A percentile compares a stretch with the other conserved stretches of the same genome.
These are phyloP conservation scores for Kazachstania sp. DNA, from an alignment of 1,139 yeast genomes.

Conservation along the genomic window DNA sequence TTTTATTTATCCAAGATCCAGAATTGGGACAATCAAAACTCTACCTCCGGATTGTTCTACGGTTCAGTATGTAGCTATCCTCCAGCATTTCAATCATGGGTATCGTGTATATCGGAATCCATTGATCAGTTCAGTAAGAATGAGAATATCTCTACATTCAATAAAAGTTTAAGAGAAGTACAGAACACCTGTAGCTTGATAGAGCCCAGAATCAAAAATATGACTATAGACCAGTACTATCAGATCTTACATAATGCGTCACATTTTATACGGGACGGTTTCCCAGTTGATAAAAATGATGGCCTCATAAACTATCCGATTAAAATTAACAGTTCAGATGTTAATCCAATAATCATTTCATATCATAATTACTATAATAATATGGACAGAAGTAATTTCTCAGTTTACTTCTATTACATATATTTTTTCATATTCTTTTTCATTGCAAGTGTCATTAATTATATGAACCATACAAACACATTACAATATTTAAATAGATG, in stretches of 20 bases:
- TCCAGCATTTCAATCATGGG: slow-evolving; percentile 20
- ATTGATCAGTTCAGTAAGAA: slow-evolving; percentile 5
- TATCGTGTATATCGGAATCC: slow-evolving; percentile 15
- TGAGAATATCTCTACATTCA: slow-evolving; percentile 6
- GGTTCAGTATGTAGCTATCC: slow-evolving; percentile 13
- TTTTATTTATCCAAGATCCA: slow-evolving; percentile 3
- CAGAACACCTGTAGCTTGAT: slow-evolving; percentile 8
- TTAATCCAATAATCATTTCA: slow-evolving; percentile 10
- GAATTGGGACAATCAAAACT: slow-evolving; percentile 4
- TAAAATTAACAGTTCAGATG: slow-evolving; percentile 6
- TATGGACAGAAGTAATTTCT: slow-evolving; percentile 14
- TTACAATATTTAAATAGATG: slow-evolving; percentile 7
- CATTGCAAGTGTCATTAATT: slow-evolving; percentile 8
- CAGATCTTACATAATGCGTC: slow-evolving; percentile 14
- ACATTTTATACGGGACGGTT: slow-evolving; percentile 3
- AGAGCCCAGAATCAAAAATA: slow-evolving; percentile 2
- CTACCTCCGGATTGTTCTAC: slow-evolving; percentile 2
- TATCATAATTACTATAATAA: slow-evolving; percentile 15
- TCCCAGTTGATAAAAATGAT: neutral
- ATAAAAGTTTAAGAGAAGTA: slow-evolving; percentile 10
- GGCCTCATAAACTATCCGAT: slow-evolving; percentile 13
- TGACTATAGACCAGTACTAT: slow-evolving; percentile 10
- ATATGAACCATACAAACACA: slow-evolving; percentile 11
- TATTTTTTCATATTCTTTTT: slow-evolving; percentile 12
- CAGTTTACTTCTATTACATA: slow-evolving; percentile 9